Conservation (phyloP, 768 basidiomycete genomes). For the Erythrobasidium yunnanense region DNA sequence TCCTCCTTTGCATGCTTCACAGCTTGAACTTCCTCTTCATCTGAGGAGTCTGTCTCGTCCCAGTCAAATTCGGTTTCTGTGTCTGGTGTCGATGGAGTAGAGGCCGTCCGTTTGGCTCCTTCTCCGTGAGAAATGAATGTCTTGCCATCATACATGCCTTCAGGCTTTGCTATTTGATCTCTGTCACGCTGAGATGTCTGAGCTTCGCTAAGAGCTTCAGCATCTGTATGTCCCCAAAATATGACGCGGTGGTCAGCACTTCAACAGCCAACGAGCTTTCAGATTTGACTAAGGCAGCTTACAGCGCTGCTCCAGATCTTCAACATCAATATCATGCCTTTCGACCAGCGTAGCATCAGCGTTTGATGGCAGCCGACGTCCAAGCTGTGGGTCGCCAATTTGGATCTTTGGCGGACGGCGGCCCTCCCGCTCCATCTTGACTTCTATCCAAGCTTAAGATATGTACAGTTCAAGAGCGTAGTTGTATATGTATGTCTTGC, state of each 20-base stretch:
- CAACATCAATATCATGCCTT: not conserved
- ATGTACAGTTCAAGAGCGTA: too few species aligned
- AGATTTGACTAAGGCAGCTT: not conserved
- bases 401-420: not conserved
- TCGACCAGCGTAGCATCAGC: not conserved
- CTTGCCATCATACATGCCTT: conserved; percentile 8
- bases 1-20: conserved; percentile 15
- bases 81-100: conserved; percentile 7
- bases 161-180: not conserved
- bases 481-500: too few species aligned
- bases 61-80: conserved; percentile 24
- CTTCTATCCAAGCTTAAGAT: too few species aligned
- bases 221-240: conserved; percentile 5
- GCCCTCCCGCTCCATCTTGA: too few species aligned
- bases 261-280: too few species aligned
- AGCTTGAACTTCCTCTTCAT: conserved; percentile 22
- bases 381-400: not conserved
- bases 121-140: conserved; percentile 5
- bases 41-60: conserved; percentile 21
- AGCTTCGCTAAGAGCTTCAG: conserved; percentile 13
- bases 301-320: conserved; percentile 17
- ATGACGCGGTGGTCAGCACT: not conserved
- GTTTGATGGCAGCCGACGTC: not conserved
- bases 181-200: not conserved
- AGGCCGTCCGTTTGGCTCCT: not conserved